These are phyloP conservation scores for Pontederia paniculata DNA, from an alignment of 176 grass and related monocot genomes.

Conservation along the genomic window DNA sequence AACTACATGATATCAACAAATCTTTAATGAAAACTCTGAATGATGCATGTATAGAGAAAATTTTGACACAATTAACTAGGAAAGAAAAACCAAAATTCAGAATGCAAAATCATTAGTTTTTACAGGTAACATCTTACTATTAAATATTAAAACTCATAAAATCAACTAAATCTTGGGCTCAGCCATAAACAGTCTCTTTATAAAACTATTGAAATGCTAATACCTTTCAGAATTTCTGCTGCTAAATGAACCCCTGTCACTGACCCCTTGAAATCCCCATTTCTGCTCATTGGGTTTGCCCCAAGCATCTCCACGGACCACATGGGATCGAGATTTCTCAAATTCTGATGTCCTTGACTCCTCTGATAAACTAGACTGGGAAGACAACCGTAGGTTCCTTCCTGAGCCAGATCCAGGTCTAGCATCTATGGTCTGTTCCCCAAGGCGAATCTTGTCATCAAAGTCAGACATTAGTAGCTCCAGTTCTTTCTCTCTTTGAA, in stretches of 20 bases:
- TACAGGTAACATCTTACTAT: neutral
- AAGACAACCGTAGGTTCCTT: constrained; percentile 22
- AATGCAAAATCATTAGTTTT: too few species aligned
- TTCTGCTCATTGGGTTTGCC: constrained; percentile 48
- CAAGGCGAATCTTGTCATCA: constrained; percentile 43
- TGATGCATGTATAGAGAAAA: too few species aligned
- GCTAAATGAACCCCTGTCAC: constrained; percentile 49
- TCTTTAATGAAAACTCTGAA: too few species aligned
- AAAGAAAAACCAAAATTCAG: too few species aligned
- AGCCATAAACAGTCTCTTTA: neutral
- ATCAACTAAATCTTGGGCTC: neutral
- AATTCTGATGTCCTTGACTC: constrained; percentile 13
- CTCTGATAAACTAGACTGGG: constrained; percentile 20
- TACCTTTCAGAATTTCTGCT: constrained; percentile 52
- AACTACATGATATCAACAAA: too few species aligned
- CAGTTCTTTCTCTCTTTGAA: constrained; percentile 42
- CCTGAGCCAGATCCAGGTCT: constrained; percentile 52
- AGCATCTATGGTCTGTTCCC: constrained; percentile 10
- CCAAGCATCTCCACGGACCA: constrained; percentile 34
- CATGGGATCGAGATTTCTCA: constrained; percentile 55
- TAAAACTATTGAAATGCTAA: constrained; percentile 17
- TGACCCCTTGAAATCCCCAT: constrained; percentile 77
- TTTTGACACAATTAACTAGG: too few species aligned
- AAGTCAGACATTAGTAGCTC: constrained; percentile 38
- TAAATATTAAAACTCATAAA: neutral